phyloP scores from a whole-genome alignment of 306 rosid genomes.

The Cercis canadensis region DNA sequence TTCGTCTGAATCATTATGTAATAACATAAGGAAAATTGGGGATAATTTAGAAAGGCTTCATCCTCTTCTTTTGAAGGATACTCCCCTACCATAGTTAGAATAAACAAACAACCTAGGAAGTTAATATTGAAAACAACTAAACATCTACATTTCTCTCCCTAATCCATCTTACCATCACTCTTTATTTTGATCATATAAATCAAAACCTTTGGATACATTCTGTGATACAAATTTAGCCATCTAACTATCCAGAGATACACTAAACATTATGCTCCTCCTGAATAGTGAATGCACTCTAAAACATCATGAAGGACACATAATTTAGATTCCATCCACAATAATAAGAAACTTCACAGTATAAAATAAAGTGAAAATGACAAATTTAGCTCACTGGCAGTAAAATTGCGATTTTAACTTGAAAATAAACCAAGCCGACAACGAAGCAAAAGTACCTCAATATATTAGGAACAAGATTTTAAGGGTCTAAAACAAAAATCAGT shows the following conservation, averaged over 20 bases:
- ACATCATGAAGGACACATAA: not conserved
- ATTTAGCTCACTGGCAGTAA: no score
- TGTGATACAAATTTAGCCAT: not conserved
- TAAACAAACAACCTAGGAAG: no score
- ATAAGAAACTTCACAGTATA: no score
- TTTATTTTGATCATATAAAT: no score
- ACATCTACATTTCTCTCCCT: no score
- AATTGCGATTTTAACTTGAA: not conserved
- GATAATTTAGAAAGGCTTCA: no score
- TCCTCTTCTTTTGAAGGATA: no score
- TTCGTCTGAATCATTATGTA: no score
- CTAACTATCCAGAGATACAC: not conserved
- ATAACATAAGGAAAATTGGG: no score
- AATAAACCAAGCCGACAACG: not conserved
- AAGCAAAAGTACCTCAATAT: slow-evolving; percentile 10
- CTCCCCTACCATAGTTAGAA: no score
- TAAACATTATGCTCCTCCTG: not conserved
- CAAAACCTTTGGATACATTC: not conserved
- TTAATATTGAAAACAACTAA: no score
- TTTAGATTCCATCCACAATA: not conserved
- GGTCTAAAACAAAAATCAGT: slow-evolving; percentile 12
- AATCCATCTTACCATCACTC: no score
- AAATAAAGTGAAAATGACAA: not conserved
- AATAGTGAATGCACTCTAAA: not conserved
- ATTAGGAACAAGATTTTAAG: slow-evolving; percentile 9